A percentile compares a stretch with the other conserved stretches of the same genome.
Evolutionary conservation across 163 green algal genomes (phyloP).

Genomic region (Chloromonas sp.): DNA sequence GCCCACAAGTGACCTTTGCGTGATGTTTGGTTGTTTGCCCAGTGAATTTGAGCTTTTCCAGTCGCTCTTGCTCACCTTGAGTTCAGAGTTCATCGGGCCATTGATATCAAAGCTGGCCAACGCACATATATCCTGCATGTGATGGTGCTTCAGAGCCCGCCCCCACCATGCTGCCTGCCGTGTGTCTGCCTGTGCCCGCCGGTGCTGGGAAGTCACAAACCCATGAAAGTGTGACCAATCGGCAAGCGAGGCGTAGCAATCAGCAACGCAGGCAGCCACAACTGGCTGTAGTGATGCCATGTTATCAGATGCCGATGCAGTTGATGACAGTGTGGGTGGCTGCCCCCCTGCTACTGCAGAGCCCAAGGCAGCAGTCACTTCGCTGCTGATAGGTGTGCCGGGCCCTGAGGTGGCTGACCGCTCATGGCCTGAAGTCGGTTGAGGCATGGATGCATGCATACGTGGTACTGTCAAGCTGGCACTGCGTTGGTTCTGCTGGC

Average conservation of each 20-base stretch:
- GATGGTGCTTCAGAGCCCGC: neutral
- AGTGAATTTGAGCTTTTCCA: too few relatives aligned
- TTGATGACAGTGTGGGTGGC: neutral
- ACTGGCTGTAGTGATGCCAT: conserved; percentile 17
- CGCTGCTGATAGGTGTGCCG: neutral
- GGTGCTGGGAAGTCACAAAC: conserved; percentile 8
- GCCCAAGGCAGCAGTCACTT: neutral
- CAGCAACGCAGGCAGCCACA: conserved; percentile 32
- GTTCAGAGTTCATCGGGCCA: neutral
- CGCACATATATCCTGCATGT: neutral
- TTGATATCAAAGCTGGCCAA: neutral
- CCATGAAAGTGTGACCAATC: conserved; percentile 41
- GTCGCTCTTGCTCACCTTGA: neutral
- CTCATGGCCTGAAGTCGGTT: too few relatives aligned
- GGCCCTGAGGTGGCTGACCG: too few relatives aligned
- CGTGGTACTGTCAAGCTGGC: neutral
- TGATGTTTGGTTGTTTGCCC: too few relatives aligned
- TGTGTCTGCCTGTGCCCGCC: neutral
- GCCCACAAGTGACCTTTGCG: too few relatives aligned
- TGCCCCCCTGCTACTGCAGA: neutral
- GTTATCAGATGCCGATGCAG: too few relatives aligned
- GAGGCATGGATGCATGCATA: too few relatives aligned
- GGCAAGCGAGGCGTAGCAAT: conserved; percentile 41
- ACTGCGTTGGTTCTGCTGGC: neutral
- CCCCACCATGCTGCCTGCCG: neutral